A percentile compares a stretch with the other conserved stretches of the same genome.
Conservation (phyloP, 257 asterid species). For the Petunia secreta region DNA sequence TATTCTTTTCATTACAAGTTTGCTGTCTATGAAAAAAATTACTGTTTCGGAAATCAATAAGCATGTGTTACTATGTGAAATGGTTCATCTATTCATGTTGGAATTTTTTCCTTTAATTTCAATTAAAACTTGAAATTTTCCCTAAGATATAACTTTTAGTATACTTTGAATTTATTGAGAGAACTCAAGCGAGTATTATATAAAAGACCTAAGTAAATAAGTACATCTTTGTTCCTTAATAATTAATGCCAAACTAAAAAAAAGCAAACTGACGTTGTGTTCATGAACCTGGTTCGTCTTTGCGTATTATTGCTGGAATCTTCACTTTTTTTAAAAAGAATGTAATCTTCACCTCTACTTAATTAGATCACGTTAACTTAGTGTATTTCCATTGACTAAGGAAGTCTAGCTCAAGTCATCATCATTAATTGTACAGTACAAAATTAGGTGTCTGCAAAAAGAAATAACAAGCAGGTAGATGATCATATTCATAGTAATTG, state of each 20-base stretch:
- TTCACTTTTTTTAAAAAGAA: neutral
- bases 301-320: conserved; percentile 2
- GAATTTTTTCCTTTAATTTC: neutral
- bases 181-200: neutral
- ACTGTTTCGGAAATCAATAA: neutral
- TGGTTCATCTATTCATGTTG: neutral
- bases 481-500: too few relatives aligned
- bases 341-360: neutral
- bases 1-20: neutral
- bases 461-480: too few relatives aligned
- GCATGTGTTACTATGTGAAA: neutral
- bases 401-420: neutral
- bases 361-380: neutral
- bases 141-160: neutral
- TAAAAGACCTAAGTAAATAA: neutral
- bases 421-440: neutral
- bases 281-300: conserved; percentile 18
- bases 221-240: neutral
- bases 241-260: neutral
- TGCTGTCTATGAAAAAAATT: neutral
- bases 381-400: neutral
- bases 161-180: neutral
- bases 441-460: too few relatives aligned
- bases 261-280: neutral
- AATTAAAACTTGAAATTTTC: neutral